Base-by-base conservation (phyloP, 2,329 filamentous ascomycete species). In the Amauroascus niger region DNA sequence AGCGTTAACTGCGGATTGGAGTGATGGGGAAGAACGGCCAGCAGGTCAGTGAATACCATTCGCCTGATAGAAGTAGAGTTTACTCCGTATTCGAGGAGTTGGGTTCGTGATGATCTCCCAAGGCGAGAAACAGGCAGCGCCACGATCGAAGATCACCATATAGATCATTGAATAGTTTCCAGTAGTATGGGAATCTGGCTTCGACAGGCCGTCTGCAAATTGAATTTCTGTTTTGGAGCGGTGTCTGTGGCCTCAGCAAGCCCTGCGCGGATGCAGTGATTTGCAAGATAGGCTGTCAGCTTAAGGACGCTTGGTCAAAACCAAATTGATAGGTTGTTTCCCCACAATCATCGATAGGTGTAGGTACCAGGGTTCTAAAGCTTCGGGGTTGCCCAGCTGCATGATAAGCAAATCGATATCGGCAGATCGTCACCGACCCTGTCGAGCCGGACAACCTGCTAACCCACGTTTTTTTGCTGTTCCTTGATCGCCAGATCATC, bases 371-470 rank as follows among this genome's bases (percentile, higher is more conserved):
- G 50, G 40, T 52, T 52, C 7, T 22, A 7, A 37, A 52, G 50
- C 50, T 52, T 22, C n/a, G 50, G 50, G 50, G 28, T 28, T 33
- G 39, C 49, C n/a, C 47, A 40, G 49, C 39, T 45, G 49, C 49
- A 52, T n/a, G 49, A 52, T 45, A 52, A 46, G 50, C 30, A 52
- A 52, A 45, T 52, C 41, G 40, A 46, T 30, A 46, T 46, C 50
- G 50, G 50, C 50, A 52, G 50, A 52, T 52, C 50, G 50, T 46
- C 50, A 39, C 41, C 41, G 50, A 52, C 50, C 50, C 50, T 52
- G 50, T 52, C 50, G 50, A 52, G 50, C 50, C 50, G 50, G 50
- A 46, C 40, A 26, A 24, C 50, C 37, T 52, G 40, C 28, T 45
- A 39, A 20, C 50, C 50, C 50, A 52, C 50, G 50, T 52, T 52